These are phyloP conservation scores for Argentina anserina DNA, from an alignment of 306 rosid species.

Conservation along the genomic window DNA sequence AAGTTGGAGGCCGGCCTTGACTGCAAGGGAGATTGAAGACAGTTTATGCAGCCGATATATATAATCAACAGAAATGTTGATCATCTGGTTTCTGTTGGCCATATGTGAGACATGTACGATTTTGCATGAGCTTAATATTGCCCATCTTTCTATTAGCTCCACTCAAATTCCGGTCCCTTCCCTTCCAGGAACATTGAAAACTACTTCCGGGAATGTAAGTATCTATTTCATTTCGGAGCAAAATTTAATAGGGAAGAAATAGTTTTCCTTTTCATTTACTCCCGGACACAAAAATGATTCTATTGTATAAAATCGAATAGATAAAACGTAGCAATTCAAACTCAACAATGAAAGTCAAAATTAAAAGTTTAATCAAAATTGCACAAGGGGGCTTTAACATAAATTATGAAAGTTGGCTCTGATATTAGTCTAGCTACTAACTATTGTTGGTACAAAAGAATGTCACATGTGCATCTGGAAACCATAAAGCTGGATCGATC, in stretches of 20 bases:
- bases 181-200: background rate
- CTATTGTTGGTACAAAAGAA: background rate
- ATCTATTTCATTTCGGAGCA: too few relatives aligned
- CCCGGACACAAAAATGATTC: background rate
- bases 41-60: background rate
- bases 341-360: background rate
- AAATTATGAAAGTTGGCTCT: background rate
- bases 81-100: too few relatives aligned
- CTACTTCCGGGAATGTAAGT: too few relatives aligned
- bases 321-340: background rate
- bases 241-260: too few relatives aligned
- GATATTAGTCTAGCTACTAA: background rate
- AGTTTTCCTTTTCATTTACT: too few relatives aligned
- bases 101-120: too few relatives aligned
- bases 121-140: background rate
- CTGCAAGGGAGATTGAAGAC: too few relatives aligned
- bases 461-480: constrained; percentile 2
- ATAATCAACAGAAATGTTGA: background rate
- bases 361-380: too few relatives aligned
- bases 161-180: background rate
- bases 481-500: background rate
- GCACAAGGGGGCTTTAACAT: background rate
- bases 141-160: background rate
- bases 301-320: background rate
- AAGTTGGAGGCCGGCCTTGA: too few relatives aligned